phyloP scores from a whole-genome alignment of 73 alveolate species.

The Paramecium tetraurelia region DNA sequence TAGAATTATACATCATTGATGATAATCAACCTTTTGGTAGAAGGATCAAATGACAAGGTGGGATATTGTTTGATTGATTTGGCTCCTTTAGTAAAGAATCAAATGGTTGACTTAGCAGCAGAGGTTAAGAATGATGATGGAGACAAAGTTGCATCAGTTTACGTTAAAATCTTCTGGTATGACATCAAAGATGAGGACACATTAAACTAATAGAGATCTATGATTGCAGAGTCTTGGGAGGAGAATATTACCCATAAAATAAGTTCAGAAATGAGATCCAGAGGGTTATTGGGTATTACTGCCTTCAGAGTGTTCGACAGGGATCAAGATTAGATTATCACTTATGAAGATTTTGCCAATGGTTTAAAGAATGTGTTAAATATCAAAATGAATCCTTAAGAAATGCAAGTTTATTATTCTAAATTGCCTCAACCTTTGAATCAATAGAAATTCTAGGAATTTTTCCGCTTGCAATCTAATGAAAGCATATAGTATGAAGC shows the following conservation, averaged over 20 bases:
- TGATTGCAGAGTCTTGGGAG: constrained; percentile 64
- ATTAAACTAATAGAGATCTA: neutral
- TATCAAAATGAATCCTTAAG: constrained; percentile 15
- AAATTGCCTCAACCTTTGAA: constrained; percentile 18
- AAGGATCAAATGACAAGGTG: constrained; percentile 29
- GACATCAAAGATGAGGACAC: constrained; percentile 7
- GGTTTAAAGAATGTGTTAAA: neutral
- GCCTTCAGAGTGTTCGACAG: constrained; percentile 58
- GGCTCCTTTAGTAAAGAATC: neutral
- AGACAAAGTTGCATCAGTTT: neutral
- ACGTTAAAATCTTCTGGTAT: constrained; percentile 37
- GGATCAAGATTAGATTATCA: constrained; percentile 52
- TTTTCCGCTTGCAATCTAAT: neutral
- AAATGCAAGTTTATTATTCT: neutral
- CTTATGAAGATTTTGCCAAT: constrained; percentile 58
- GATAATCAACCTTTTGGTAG: neutral
- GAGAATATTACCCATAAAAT: constrained; percentile 19
- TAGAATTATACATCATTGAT: constrained; percentile 34
- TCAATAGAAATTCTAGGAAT: neutral
- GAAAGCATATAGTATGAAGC: neutral
- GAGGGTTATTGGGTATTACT: constrained; percentile 55
- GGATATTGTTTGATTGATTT: neutral
- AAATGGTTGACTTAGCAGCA: neutral
- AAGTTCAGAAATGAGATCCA: constrained; percentile 48
- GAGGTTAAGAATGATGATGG: constrained; percentile 36